These are phyloP conservation scores for Cystobasidium slooffiae DNA, from an alignment of 1,284 basidiomycete genomes.

Conservation along the genomic window DNA sequence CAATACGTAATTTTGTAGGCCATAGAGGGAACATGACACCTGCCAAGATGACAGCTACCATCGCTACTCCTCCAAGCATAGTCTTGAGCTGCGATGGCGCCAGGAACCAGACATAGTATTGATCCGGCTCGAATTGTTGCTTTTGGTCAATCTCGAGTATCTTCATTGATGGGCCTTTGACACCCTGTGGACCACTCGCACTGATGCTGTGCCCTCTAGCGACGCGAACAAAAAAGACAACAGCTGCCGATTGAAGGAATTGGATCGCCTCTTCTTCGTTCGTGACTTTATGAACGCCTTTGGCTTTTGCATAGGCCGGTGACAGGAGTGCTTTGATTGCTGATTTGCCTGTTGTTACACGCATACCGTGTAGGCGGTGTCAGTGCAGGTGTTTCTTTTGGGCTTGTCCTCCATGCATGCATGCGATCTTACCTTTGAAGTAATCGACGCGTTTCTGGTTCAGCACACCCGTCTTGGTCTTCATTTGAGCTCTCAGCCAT, in stretches of 20 bases:
- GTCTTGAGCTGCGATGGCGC: slow-evolving; percentile 92
- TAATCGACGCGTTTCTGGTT: slow-evolving; percentile 96
- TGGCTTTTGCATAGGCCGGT: slow-evolving; percentile 86
- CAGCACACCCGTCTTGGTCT: slow-evolving; percentile 84
- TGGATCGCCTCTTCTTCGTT: slow-evolving; percentile 76
- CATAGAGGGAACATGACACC: slow-evolving; percentile 99
- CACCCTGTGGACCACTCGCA: slow-evolving; percentile 60
- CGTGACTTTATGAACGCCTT: slow-evolving; percentile 76
- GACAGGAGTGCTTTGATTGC: slow-evolving; percentile 89
- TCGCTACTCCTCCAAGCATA: slow-evolving; percentile 85
- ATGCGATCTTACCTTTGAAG: slow-evolving; percentile 78
- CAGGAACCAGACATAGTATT: slow-evolving; percentile 96
- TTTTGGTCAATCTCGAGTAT: slow-evolving; percentile 75
- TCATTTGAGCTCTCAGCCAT: slow-evolving; percentile 86
- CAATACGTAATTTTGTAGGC: slow-evolving; percentile 89
- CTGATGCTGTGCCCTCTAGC: slow-evolving; percentile 67
- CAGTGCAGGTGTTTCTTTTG: too few relatives aligned
- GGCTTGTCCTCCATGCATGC: neutral
- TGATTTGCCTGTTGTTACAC: slow-evolving; percentile 72
- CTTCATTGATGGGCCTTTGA: slow-evolving; percentile 66
- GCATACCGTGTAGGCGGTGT: too few relatives aligned
- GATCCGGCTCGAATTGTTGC: slow-evolving; percentile 76
- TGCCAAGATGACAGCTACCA: slow-evolving; percentile 92
- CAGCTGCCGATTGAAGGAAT: slow-evolving; percentile 65
- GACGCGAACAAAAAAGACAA: slow-evolving; percentile 89